Evolutionary conservation across 2,329 filamentous ascomycete species (phyloP).

Genomic region (Fusarium xyrophilum): DNA sequence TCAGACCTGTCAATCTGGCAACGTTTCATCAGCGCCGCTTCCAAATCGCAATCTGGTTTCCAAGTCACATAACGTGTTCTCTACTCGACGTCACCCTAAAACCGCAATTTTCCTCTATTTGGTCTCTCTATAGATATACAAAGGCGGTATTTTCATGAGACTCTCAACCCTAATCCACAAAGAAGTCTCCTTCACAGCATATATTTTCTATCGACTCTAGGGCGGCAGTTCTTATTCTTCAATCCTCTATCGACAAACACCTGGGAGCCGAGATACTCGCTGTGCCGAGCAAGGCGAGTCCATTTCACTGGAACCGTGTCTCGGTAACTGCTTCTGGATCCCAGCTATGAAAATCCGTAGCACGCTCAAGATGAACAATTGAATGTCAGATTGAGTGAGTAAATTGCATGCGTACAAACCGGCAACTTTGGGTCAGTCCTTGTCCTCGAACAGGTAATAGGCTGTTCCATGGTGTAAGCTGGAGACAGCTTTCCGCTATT

Average conservation of each 20-base stretch:
- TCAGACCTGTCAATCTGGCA: too few species aligned
- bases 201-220: not conserved
- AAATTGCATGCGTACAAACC: not conserved
- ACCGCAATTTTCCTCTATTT: too few species aligned
- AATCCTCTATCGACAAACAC: not conserved
- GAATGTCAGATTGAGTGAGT: rapidly evolving
- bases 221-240: not conserved
- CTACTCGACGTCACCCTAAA: too few species aligned
- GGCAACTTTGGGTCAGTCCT: not conserved
- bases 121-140: not conserved
- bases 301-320: not conserved
- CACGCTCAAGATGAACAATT: not conserved
- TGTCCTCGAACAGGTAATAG: not conserved
- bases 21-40: too few species aligned
- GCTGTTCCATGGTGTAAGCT: not conserved
- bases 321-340: not conserved
- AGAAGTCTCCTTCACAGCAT: not conserved
- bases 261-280: not conserved
- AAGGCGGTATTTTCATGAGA: not conserved
- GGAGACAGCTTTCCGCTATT: rapidly evolving
- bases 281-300: not conserved
- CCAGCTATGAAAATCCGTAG: not conserved
- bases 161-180: rapidly evolving
- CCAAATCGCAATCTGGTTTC: rapidly evolving
- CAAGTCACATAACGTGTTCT: too few species aligned